A percentile compares a stretch with the other conserved stretches of the same genome.
Evolutionary conservation across 2,329 filamentous ascomycete species (phyloP).

Genomic region (Phialophora tarda): DNA sequence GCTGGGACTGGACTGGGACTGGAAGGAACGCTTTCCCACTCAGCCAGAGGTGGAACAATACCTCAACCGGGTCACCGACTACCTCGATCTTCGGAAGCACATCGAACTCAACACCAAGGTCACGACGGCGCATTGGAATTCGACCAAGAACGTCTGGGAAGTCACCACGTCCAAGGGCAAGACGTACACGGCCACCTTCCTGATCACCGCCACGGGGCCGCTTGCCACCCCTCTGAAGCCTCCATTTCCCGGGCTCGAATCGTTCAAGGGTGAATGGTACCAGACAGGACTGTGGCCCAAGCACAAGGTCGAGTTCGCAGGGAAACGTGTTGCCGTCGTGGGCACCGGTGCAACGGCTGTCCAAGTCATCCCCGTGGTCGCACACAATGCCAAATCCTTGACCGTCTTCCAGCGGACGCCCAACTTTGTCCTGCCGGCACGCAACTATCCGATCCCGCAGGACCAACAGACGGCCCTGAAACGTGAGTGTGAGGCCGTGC

Average conservation of each 20-base stretch:
- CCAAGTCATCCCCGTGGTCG: conserved; percentile 43
- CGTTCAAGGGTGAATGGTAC: conserved; percentile 64
- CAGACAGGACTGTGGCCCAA: conserved; percentile 66
- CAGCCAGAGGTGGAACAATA: conserved; percentile 52
- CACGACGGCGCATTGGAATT: conserved; percentile 49
- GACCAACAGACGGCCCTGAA: conserved; percentile 43
- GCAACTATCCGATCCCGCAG: conserved; percentile 29
- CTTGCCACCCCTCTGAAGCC: conserved; percentile 56
- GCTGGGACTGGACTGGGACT: conserved; percentile 46
- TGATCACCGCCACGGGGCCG: conserved; percentile 56
- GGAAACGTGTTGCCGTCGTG: conserved; percentile 66
- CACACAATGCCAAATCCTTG: conserved; percentile 31
- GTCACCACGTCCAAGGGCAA: conserved; percentile 51
- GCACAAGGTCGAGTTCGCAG: conserved; percentile 50
- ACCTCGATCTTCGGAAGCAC: conserved; percentile 52
- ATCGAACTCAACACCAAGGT: conserved; percentile 53
- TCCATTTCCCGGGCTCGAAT: conserved; percentile 64
- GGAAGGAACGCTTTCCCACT: conserved; percentile 44
- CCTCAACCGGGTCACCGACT: conserved; percentile 55
- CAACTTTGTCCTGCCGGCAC: conserved; percentile 50
- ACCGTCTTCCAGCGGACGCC: conserved; percentile 67
- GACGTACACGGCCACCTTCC: conserved; percentile 48
- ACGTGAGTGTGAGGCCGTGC: conserved; percentile 37
- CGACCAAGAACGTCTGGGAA: conserved; percentile 48
- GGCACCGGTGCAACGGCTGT: conserved; percentile 64